Evolutionary conservation across 306 rosid species (phyloP).

Genomic region (Trifolium subterraneum): DNA sequence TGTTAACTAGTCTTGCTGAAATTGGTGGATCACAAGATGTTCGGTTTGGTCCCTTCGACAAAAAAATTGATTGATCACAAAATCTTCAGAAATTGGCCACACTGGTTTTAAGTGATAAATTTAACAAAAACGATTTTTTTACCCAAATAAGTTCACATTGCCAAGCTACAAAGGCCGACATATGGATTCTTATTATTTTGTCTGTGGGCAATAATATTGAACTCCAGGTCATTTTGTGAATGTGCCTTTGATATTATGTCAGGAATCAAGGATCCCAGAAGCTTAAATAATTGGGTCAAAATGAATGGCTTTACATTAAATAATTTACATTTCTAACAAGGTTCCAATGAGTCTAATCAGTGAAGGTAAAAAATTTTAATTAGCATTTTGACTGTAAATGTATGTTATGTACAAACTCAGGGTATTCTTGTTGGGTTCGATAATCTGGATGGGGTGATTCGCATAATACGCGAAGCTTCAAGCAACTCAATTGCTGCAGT

Average conservation of each 20-base stretch:
- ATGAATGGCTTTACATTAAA: neutral
- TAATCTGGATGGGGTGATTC: slow-evolving; percentile 84
- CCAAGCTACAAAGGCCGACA: neutral
- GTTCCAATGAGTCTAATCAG: slow-evolving; percentile 25
- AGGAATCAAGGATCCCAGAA: neutral
- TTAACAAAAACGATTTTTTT: neutral
- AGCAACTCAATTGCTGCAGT: slow-evolving; percentile 73
- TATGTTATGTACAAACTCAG: slow-evolving; percentile 50
- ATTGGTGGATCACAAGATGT: neutral
- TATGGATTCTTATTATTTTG: neutral
- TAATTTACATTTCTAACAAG: slow-evolving; percentile 14
- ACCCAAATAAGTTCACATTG: neutral
- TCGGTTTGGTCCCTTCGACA: neutral
- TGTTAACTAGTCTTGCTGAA: neutral
- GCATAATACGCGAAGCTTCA: slow-evolving; percentile 67
- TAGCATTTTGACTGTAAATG: slow-evolving; percentile 25
- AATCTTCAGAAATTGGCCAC: neutral
- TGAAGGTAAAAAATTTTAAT: neutral
- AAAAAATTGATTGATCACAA: neutral
- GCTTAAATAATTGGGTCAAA: neutral
- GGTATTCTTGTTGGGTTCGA: slow-evolving; percentile 89
- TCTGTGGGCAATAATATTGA: neutral
- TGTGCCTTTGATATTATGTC: neutral
- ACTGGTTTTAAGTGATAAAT: neutral
- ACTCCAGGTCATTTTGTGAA: neutral